Evolutionary conservation across 192 early-diverging fungal genomes (phyloP).

Genomic region (Cladochytrium replicatum): DNA sequence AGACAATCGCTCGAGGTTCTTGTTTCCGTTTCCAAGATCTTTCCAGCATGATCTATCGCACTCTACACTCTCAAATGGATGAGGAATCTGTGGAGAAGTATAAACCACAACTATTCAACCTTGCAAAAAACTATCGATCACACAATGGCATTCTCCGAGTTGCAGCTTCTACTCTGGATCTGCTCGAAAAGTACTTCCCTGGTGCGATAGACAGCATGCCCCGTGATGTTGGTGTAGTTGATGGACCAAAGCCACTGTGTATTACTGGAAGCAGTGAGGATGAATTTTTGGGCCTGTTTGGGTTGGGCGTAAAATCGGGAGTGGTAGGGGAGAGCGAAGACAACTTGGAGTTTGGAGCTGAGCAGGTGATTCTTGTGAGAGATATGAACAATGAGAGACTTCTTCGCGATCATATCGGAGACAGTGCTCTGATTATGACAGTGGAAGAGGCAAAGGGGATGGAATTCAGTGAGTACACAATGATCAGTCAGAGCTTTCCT

Average conservation of each 20-base stretch:
- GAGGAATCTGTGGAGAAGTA: constrained; percentile 3
- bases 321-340: too few relatives aligned
- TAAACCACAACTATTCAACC: constrained; percentile 2
- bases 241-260: constrained; percentile 14
- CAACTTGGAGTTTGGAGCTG: constrained; percentile 18
- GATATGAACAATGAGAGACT: constrained; percentile 6
- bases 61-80: neutral
- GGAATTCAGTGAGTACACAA: neutral
- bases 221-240: constrained; percentile 9
- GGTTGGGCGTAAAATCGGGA: constrained; percentile 8
- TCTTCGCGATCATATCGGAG: neutral
- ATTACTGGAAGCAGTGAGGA: neutral
- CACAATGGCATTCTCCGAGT: constrained; percentile 17
- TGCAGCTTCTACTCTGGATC: constrained; percentile 16
- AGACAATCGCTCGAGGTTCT: constrained; percentile 18
- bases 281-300: constrained; percentile 2
- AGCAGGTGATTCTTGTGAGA: constrained; percentile 16
- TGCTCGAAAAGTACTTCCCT: constrained; percentile 12
- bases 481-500: neutral
- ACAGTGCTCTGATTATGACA: constrained; percentile 16
- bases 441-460: constrained; percentile 19
- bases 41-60: constrained; percentile 11
- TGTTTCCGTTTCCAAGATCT: constrained; percentile 18
- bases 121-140: constrained; percentile 16
- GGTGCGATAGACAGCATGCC: constrained; percentile 8